These are phyloP conservation scores for Gelatoporia subvermispora DNA, from an alignment of 768 basidiomycete genomes.

Conservation along the genomic window DNA sequence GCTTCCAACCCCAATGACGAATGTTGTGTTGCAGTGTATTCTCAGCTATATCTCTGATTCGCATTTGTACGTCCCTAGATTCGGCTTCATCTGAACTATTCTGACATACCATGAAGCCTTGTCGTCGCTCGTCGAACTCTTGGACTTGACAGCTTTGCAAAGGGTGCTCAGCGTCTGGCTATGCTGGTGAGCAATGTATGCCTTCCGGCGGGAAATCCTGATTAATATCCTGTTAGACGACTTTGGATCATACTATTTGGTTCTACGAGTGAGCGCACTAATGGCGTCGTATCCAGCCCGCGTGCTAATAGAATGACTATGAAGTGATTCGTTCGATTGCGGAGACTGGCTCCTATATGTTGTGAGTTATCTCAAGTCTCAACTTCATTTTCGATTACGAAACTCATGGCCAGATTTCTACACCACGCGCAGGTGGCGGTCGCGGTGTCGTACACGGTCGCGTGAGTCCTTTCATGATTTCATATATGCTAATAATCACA, in stretches of 20 bases:
- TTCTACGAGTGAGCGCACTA: constrained; percentile 59
- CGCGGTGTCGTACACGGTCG: constrained; percentile 67
- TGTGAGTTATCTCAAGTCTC: constrained; percentile 34
- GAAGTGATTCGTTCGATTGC: constrained; percentile 69
- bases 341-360: constrained; percentile 80
- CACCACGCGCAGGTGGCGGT: constrained; percentile 60
- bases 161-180: constrained; percentile 44
- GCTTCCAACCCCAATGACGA: too few relatives aligned
- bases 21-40: constrained; percentile 53
- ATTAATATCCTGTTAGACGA: constrained; percentile 40
- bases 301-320: neutral
- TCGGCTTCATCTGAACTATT: constrained; percentile 7
- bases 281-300: neutral
- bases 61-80: constrained; percentile 52
- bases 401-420: constrained; percentile 45
- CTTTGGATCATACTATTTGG: constrained; percentile 75
- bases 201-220: neutral
- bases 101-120: constrained; percentile 39
- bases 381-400: neutral
- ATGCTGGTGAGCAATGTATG: constrained; percentile 56
- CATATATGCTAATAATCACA: neutral
- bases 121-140: constrained; percentile 47
- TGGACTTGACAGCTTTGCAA: constrained; percentile 36
- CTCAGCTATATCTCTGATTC: constrained; percentile 76
- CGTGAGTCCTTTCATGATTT: constrained; percentile 35